These are phyloP conservation scores for Calendula officinalis DNA, from an alignment of 129 eudicot species.

Conservation along the genomic window DNA sequence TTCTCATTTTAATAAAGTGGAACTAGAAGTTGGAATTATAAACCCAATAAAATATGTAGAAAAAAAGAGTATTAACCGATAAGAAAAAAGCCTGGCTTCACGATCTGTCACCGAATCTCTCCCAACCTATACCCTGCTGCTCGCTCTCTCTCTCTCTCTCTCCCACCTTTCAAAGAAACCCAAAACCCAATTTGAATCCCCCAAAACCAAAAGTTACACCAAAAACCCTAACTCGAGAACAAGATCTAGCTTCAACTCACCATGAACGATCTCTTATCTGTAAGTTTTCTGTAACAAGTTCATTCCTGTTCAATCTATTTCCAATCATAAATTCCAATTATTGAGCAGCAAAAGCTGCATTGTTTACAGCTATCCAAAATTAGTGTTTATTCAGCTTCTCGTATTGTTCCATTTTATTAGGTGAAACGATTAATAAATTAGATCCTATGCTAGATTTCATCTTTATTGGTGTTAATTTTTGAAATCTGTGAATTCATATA, in stretches of 20 bases:
- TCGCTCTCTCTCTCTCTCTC: too few species aligned
- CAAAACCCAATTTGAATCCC: slow-evolving; percentile 24
- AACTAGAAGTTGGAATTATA: too few species aligned
- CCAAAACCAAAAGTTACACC: slow-evolving; percentile 9
- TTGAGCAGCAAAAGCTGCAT: slow-evolving; percentile 27
- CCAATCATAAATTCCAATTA: background rate
- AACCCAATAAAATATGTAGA: too few species aligned
- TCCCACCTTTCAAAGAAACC: slow-evolving; percentile 20
- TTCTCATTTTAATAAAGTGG: too few species aligned
- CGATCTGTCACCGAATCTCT: slow-evolving; percentile 29
- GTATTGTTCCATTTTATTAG: background rate
- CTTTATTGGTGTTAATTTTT: slow-evolving; percentile 8
- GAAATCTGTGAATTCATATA: slow-evolving; percentile 12
- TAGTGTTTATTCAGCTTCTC: background rate
- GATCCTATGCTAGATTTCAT: slow-evolving; percentile 13
- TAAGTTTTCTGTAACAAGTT: slow-evolving; percentile 25
- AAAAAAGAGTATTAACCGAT: background rate
- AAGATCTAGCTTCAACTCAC: slow-evolving; percentile 33
- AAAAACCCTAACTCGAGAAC: background rate
- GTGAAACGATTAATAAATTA: slow-evolving; percentile 6
- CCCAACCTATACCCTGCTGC: background rate
- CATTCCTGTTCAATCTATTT: background rate
- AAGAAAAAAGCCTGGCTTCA: slow-evolving; percentile 19
- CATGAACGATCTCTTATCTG: slow-evolving; percentile 78
- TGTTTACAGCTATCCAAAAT: background rate